Evolutionary conservation across 2,329 filamentous ascomycete genomes (phyloP), one percentile per base, ranked within the genome.

Genomic region (Hypocrella siamensis): DNA sequence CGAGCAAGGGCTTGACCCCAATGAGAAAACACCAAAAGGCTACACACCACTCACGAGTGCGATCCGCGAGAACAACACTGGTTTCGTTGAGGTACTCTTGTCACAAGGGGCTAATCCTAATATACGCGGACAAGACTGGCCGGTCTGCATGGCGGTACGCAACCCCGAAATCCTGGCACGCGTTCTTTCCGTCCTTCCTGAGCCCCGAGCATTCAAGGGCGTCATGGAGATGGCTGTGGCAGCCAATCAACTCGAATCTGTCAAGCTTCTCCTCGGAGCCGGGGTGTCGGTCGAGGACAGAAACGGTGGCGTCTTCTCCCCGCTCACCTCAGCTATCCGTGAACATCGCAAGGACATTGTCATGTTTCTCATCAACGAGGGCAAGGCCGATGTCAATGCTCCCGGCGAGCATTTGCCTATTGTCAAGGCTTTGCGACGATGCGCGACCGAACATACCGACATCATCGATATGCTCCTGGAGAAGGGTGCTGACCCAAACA

Each of bases 301-400:
- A 53, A 80, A 77, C 45, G 75, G 74, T 15, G 77, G 77, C 32
- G 76, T 80, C 30, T 82, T 81, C 56, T 78, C 72, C 1, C 71
- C 74, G 0, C 61, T 80, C 4, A 80, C 75, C 0, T 76, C 72
- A 0, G 72, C 73, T 7, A 70, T 79, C 34, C 70, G 75, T 10
- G 75, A 80, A 49, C 58, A 69, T 17, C 62, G 63, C 41, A 67
- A 63, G 28, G 64, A 67, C 1, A 78, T 79, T 34, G 70, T 77
- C 26, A 49, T 49, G 4, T 79, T 61, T 53, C 61, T 80, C 8
- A 57, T 80, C 35, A 61, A 69, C 30, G 65, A 74, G 38, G 73
- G 65, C 2, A 65, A 64, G 7, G 75, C 75, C 0, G 71, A 79
- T 42, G 63, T 72, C 28, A 79, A 79, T 46, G 60, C 69, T 0